A percentile compares a stretch with the other conserved stretches of the same genome.
Evolutionary conservation across 371 early-diverging fungal genomes (phyloP).

Genomic region (Actinomucor elegans): DNA sequence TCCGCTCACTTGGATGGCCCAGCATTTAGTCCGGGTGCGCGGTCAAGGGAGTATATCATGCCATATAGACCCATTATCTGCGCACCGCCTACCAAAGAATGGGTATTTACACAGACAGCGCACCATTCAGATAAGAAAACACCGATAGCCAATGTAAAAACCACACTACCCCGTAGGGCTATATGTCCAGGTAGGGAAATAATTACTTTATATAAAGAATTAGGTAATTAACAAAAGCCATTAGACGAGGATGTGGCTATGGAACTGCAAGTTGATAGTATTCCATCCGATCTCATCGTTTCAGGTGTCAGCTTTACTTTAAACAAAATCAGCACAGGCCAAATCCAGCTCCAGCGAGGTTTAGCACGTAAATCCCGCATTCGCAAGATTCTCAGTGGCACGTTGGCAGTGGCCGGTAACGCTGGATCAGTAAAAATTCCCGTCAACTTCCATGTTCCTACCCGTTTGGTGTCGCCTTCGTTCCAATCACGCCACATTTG

Average conservation of each 20-base stretch:
- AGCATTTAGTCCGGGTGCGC: slow-evolving; percentile 22
- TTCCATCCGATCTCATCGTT: slow-evolving; percentile 21
- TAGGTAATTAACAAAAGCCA: no score
- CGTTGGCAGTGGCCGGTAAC: slow-evolving; percentile 16
- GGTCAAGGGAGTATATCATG: slow-evolving; percentile 29
- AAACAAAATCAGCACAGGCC: slow-evolving; percentile 26
- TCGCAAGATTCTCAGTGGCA: slow-evolving; percentile 7
- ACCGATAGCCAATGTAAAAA: slow-evolving; percentile 27
- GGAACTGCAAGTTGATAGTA: slow-evolving; percentile 15
- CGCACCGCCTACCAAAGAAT: slow-evolving; percentile 25
- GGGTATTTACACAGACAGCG: slow-evolving; percentile 25
- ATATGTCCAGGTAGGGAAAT: slow-evolving; percentile 39
- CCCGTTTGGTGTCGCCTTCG: slow-evolving; percentile 35
- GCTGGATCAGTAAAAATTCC: slow-evolving; percentile 16
- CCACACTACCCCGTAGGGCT: slow-evolving; percentile 24
- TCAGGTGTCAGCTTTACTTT: slow-evolving; percentile 15
- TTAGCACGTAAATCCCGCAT: slow-evolving; percentile 19
- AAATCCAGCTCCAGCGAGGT: slow-evolving; percentile 31
- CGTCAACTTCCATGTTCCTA: slow-evolving; percentile 32
- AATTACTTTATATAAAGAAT: neutral
- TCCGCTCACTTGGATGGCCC: slow-evolving; percentile 53
- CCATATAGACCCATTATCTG: slow-evolving; percentile 28
- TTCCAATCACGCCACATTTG: slow-evolving; percentile 32
- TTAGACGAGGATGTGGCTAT: slow-evolving; percentile 30
- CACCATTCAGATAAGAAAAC: slow-evolving; percentile 23